Base-by-base conservation (phyloP, 805 yeast species). In the Saccharomycopsis sp. region DNA sequence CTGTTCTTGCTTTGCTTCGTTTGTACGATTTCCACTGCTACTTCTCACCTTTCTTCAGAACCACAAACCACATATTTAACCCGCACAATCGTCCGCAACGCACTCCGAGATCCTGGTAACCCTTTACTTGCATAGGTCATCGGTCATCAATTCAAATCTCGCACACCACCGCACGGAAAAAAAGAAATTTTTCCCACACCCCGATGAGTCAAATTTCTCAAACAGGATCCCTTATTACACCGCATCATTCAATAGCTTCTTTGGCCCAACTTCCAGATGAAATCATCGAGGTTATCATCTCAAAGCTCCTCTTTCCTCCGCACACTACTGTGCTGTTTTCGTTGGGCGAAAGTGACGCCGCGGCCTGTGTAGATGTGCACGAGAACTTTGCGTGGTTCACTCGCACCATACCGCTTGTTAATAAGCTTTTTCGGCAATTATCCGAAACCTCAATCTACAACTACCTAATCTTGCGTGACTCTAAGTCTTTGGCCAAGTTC, bases 381-480 rank as follows among this genome's bases (percentile, higher is more conserved):
- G 50, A 34, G 9, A 57, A 57, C 50, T 29, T 57, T 2, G 18
- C 15, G 15, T 57, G 59, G 59, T 57, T 57, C 50, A 23, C 34
- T n/a, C 52, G 50, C 34, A 53, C 56, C 18, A 23, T 57, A 3
- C 57, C 59, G 12, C 37, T 57, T 18, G 23, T 57, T 16, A 47
- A 29, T 24, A 20, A 24, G 16, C 47, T 40, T n/a, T 57, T 57
- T 24, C 2, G 40, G 16, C 34, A 5, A 12, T 40, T 57, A 12
- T 34, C 46, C 20, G 24, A 20, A 3, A 14, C 20, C 9, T 50
- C 24, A 20, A 29, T 23, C 5, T 48, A 34, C 55, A 15, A 48
- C 5, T 34, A 57, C 24, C 29, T 53, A 23, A 24, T 57, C 8
- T 16, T 57, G 5, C 46, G 16, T 5, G 24, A 23, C 37, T 51